Evolutionary conservation across 352 stramenopile genomes (phyloP).

Genomic region (Globisporangium nagaii): DNA sequence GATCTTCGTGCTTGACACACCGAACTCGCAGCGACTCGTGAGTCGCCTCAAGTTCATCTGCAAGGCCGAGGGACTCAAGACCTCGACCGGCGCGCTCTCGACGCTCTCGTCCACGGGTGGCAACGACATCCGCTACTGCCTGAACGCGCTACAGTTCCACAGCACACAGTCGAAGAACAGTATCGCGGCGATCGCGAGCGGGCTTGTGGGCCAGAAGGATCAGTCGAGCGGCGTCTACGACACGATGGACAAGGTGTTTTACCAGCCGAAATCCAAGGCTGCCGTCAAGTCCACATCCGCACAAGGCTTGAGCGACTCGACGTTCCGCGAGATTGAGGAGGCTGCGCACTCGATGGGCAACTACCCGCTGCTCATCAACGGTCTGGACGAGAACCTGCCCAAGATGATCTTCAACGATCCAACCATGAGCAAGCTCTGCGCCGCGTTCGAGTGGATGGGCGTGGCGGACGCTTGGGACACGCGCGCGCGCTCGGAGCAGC

Average conservation of each 20-base stretch:
- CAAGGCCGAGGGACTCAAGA: conserved; percentile 80
- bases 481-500: conserved; percentile 52
- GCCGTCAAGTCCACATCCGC: conserved; percentile 22
- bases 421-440: conserved; percentile 78
- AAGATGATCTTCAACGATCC: conserved; percentile 89
- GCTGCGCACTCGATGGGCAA: conserved; percentile 73
- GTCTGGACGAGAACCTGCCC: conserved; percentile 86
- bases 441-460: conserved; percentile 81
- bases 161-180: conserved; percentile 28
- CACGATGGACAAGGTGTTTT: conserved; percentile 72
- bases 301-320: conserved; percentile 1
- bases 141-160: conserved; percentile 97
- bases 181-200: conserved; percentile 22
- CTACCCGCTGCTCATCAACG: conserved; percentile 71
- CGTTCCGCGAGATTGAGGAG: conserved; percentile 57
- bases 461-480: conserved; percentile 71
- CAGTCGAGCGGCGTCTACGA: conserved; percentile 57
- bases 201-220: conserved; percentile 55
- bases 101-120: conserved; percentile 53
- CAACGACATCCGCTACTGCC: conserved; percentile 93
- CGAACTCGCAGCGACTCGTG: conserved; percentile 86
- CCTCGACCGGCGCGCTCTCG: conserved; percentile 61
- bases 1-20: conserved; percentile 90
- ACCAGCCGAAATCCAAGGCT: conserved; percentile 41
- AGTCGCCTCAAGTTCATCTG: conserved; percentile 91